Evolutionary conservation across 2,329 filamentous ascomycete species (phyloP).

Genomic region (Leptographium wingfieldii): DNA sequence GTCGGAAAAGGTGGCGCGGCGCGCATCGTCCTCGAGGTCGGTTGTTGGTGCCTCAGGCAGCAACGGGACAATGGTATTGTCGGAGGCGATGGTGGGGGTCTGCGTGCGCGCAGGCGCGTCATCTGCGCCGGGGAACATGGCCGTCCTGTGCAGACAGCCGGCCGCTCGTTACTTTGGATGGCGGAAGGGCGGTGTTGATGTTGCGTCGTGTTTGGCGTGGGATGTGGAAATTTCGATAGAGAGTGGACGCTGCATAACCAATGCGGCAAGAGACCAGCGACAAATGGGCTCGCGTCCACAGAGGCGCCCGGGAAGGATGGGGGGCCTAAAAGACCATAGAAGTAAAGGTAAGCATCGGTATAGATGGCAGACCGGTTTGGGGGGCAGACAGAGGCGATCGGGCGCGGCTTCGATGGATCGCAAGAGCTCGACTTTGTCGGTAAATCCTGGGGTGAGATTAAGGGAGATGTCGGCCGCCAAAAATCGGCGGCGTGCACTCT

Average conservation of each 20-base stretch:
- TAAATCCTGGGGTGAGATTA: constrained; percentile 13
- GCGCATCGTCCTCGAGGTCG: constrained; percentile 55
- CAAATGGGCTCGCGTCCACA: constrained; percentile 32
- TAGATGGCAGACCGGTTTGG: constrained; percentile 35
- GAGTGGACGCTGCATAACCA: constrained; percentile 10
- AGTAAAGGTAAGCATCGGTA: constrained; percentile 36
- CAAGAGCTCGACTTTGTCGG: constrained; percentile 29
- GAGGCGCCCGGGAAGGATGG: constrained; percentile 31
- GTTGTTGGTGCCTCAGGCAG: constrained; percentile 44
- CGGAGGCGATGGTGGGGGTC: constrained; percentile 28
- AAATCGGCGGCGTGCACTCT: neutral
- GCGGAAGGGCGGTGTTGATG: constrained; percentile 1
- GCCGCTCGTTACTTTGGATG: neutral
- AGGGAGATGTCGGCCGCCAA: constrained; percentile 10
- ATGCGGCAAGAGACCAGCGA: constrained; percentile 2
- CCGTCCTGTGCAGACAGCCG: constrained; percentile 26
- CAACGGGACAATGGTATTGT: constrained; percentile 31
- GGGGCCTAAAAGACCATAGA: constrained; percentile 36
- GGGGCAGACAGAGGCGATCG: constrained; percentile 26
- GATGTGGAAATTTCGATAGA: neutral
- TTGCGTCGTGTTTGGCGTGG: constrained; percentile 21
- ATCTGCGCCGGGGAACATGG: constrained; percentile 45
- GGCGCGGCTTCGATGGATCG: constrained; percentile 39
- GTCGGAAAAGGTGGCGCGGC: constrained; percentile 62
- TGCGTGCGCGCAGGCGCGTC: constrained; percentile 41